phyloP scores from a whole-genome alignment of 2,329 filamentous ascomycete species.

The Fusarium torreyae region DNA sequence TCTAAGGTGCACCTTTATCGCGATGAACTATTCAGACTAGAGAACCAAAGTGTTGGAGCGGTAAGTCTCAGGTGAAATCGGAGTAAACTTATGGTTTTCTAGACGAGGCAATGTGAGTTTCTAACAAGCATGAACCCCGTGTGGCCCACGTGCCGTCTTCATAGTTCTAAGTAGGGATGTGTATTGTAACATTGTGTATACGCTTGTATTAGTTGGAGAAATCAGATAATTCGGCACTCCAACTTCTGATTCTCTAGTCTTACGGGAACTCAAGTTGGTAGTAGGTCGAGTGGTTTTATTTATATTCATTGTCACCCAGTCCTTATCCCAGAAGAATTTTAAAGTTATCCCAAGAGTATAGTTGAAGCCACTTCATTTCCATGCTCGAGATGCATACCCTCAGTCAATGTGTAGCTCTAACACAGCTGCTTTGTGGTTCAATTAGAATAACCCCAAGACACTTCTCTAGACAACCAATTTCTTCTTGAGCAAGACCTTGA shows the following conservation, averaged over 20 bases:
- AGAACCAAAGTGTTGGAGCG: no score
- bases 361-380: background rate
- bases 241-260: no score
- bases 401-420: background rate
- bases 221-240: no score
- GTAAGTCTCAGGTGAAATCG: background rate
- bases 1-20: background rate
- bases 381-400: background rate
- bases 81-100: background rate
- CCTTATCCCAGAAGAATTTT: background rate
- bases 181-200: background rate
- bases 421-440: background rate
- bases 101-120: background rate
- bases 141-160: background rate
- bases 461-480: slow-evolving; percentile 1
- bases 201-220: background rate
- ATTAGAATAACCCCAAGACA: rapidly evolving
- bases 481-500: slow-evolving; percentile 46
- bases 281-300: no score
- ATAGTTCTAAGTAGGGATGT: background rate
- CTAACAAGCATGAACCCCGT: background rate
- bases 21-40: background rate
- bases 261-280: no score
- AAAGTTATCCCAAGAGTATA: background rate
- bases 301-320: no score